Evolutionary conservation across 129 eudicot species (phyloP).

Genomic region (Mikania micrantha): DNA sequence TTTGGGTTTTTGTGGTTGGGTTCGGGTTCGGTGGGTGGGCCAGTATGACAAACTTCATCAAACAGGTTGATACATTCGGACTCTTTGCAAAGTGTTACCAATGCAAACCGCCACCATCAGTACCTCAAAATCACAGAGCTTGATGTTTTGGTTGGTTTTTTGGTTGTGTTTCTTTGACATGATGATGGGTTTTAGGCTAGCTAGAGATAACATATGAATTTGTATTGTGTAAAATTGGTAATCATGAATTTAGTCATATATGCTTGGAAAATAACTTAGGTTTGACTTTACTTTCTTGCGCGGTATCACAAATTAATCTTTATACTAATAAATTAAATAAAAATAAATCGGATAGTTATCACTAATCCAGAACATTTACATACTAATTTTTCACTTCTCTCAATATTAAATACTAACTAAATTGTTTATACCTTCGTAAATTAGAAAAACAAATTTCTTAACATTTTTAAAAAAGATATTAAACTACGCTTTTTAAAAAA

Average conservation of each 20-base stretch:
- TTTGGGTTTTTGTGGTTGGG: conserved; percentile 53
- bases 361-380: too few relatives aligned
- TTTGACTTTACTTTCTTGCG: conserved; percentile 22
- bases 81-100: conserved; percentile 68
- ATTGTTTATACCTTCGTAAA: too few relatives aligned
- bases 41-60: conserved; percentile 56
- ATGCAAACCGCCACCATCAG: conserved; percentile 41
- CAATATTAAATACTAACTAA: too few relatives aligned
- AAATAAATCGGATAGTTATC: too few relatives aligned
- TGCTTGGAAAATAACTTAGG: conserved; percentile 21
- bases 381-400: too few relatives aligned
- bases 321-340: too few relatives aligned
- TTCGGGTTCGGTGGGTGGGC: conserved; percentile 81
- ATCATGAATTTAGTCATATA: conserved; percentile 18
- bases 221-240: conserved; percentile 30
- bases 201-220: conserved; percentile 18
- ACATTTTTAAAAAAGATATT: too few relatives aligned
- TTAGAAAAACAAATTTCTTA: too few relatives aligned
- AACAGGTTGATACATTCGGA: conserved; percentile 61
- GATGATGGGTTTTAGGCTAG: conserved; percentile 25
- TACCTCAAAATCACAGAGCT: conserved; percentile 28
- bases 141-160: conserved; percentile 9
- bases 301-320: too few relatives aligned
- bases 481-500: too few relatives aligned
- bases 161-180: conserved; percentile 22